A percentile compares a stretch with the other conserved stretches of the same genome.
These are phyloP conservation scores for Lactarius indigo DNA, from an alignment of 768 basidiomycete species.

Conservation along the genomic window DNA sequence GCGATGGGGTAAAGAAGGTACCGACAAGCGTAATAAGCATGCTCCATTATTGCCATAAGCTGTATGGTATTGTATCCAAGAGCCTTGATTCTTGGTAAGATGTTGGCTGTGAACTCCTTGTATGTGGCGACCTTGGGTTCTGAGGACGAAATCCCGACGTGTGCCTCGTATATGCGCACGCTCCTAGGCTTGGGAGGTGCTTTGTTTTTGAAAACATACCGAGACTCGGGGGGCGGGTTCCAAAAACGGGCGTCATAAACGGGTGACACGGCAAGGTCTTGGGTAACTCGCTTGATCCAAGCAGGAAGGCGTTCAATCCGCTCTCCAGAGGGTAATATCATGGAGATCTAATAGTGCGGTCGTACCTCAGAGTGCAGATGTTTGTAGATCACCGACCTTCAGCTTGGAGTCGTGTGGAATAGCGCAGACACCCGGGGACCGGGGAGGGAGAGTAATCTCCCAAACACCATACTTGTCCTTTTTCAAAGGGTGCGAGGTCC, in stretches of 20 bases:
- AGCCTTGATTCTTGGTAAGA: slow-evolving; percentile 83
- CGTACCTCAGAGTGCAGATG: neutral
- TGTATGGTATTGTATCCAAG: slow-evolving; percentile 97
- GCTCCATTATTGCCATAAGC: slow-evolving; percentile 98
- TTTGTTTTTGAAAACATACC: slow-evolving; percentile 79
- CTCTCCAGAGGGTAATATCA: slow-evolving; percentile 73
- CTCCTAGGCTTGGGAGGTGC: slow-evolving; percentile 63
- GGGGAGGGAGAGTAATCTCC: slow-evolving; percentile 75
- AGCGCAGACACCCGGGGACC: slow-evolving; percentile 62
- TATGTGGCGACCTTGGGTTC: slow-evolving; percentile 90
- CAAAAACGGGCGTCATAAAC: slow-evolving; percentile 98
- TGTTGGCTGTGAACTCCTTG: slow-evolving; percentile 86
- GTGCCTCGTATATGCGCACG: slow-evolving; percentile 91
- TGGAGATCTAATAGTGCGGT: slow-evolving; percentile 64
- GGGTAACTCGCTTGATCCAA: slow-evolving; percentile 95
- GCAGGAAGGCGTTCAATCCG: slow-evolving; percentile 90
- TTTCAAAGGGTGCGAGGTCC: slow-evolving; percentile 80
- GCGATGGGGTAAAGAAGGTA: slow-evolving; percentile 18
- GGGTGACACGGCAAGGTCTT: slow-evolving; percentile 85
- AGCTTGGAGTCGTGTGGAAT: slow-evolving; percentile 95
- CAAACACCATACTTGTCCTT: slow-evolving; percentile 85
- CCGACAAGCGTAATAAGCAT: slow-evolving; percentile 96
- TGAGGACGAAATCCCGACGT: slow-evolving; percentile 92
- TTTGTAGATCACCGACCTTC: slow-evolving; percentile 48
- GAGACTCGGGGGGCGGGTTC: slow-evolving; percentile 78